phyloP scores from a whole-genome alignment of 257 asterid species.

The Leptodermis oblonga region DNA sequence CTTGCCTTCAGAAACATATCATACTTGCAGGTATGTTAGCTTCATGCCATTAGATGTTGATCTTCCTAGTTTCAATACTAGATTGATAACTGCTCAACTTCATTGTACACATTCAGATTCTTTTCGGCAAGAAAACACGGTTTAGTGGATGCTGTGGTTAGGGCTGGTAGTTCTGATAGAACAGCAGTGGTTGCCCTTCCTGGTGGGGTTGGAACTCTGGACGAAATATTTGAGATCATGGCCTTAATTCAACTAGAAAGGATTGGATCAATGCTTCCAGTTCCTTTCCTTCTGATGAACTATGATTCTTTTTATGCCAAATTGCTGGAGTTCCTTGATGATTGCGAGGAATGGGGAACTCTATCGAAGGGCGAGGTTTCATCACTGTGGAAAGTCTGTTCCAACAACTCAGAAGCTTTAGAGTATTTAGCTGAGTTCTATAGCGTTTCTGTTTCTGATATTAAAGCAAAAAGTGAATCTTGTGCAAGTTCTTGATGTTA shows the following conservation, averaged over 20 bases:
- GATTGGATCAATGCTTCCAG: conserved; percentile 62
- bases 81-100: conserved; percentile 7
- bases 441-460: conserved; percentile 18
- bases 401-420: conserved; percentile 69
- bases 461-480: background rate
- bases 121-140: conserved; percentile 97
- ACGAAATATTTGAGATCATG: conserved; percentile 79
- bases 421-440: conserved; percentile 61
- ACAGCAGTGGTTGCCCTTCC: conserved; percentile 87
- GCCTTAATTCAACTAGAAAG: conserved; percentile 80
- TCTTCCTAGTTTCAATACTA: background rate
- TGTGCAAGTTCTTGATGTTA: conserved; percentile 10
- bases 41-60: background rate
- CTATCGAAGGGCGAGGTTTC: conserved; percentile 65
- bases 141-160: conserved; percentile 82
- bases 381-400: conserved; percentile 73
- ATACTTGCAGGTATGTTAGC: conserved; percentile 85
- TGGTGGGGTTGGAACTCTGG: conserved; percentile 91
- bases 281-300: conserved; percentile 85
- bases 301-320: conserved; percentile 72
- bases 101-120: conserved; percentile 47
- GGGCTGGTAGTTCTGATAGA: conserved; percentile 48
- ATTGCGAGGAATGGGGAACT: conserved; percentile 75
- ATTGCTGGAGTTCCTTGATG: conserved; percentile 63
- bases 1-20: conserved; percentile 60